Evolutionary conservation across 257 asterid species (phyloP), one percentile per base, ranked within the genome.

Genomic region (Ophiorrhiza pumila): DNA sequence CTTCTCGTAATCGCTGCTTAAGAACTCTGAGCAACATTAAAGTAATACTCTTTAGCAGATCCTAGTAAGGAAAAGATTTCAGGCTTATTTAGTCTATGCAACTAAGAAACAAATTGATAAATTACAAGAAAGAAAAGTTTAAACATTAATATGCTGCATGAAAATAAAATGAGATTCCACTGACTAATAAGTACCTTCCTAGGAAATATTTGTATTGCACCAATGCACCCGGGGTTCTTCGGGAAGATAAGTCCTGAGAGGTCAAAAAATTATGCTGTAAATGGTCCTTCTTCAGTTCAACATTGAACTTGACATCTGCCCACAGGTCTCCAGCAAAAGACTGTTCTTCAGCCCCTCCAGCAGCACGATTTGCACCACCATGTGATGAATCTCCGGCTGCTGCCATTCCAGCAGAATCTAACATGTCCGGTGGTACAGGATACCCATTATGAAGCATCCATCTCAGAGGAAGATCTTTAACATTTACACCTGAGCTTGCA

Each of bases 401-500:
- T 5, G 87, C 66, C 72, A 83, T 77, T 68, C 86, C 95, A 10
- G 95, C 84, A 50, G 97, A 78, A 71, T 90, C 92, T 14, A 92
- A 83, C 96, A 95, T 90, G 71, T 95, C 99, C 1, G 97, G 86
- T 7, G 99, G 99, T 64, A 95, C 92, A 34, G 99, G 87, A 64
- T 95, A 95, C 11, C 99, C 98, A 32, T 95, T 95, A 65, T 92
- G 99, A 78, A 92, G 95, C 98, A 95, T 87, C 99, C 99, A 95
- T 80, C 98, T 87, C 0, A 95, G 86, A 66, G 99, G 98, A 74
- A 95, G 98, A 75, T 95, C 99, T 80, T 89, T 92, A 65, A 71
- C 86, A 59, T 83, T 90, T 27, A 95, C 88, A 43, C 83, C 85
- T 11, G 97, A 68, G 72, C 76, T 81, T 43, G 87, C 76, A 35